A percentile compares a stretch with the other conserved stretches of the same genome.
These are phyloP conservation scores for Ogataea corticis DNA, from an alignment of 805 yeast species.

Conservation along the genomic window DNA sequence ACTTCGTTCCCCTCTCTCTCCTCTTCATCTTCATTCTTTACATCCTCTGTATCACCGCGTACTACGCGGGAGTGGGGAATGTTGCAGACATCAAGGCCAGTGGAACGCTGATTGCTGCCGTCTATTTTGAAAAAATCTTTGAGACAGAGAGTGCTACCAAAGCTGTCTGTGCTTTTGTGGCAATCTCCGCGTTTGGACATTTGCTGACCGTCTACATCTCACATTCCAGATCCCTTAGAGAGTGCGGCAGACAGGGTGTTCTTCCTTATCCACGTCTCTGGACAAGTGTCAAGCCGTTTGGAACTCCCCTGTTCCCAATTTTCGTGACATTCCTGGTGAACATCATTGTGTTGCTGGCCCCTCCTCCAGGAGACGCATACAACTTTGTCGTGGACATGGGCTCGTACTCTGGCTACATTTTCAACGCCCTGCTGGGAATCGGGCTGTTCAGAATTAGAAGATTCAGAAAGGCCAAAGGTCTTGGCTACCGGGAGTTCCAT, in stretches of 20 bases:
- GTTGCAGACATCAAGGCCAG: constrained; percentile 56
- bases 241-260: constrained; percentile 78
- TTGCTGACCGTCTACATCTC: constrained; percentile 78
- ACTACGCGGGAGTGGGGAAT: constrained; percentile 75
- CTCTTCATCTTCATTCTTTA: constrained; percentile 61
- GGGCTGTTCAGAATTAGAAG: constrained; percentile 54
- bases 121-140: constrained; percentile 71
- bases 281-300: constrained; percentile 71
- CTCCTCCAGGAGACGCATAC: constrained; percentile 88
- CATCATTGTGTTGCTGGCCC: constrained; percentile 70
- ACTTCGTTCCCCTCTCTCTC: constrained; percentile 77
- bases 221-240: constrained; percentile 80
- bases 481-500: constrained; percentile 36
- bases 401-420: constrained; percentile 78
- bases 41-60: constrained; percentile 76
- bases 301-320: constrained; percentile 71
- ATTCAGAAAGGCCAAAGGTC: constrained; percentile 35
- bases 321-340: constrained; percentile 78
- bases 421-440: constrained; percentile 62
- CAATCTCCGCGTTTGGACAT: constrained; percentile 79
- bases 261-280: constrained; percentile 73
- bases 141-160: constrained; percentile 56
- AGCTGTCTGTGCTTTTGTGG: constrained; percentile 79
- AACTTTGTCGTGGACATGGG: constrained; percentile 77
- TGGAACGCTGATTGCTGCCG: constrained; percentile 73